These are phyloP conservation scores for Pestalotiopsis sp. DNA, from an alignment of 2,329 filamentous ascomycete genomes.

Conservation along the genomic window DNA sequence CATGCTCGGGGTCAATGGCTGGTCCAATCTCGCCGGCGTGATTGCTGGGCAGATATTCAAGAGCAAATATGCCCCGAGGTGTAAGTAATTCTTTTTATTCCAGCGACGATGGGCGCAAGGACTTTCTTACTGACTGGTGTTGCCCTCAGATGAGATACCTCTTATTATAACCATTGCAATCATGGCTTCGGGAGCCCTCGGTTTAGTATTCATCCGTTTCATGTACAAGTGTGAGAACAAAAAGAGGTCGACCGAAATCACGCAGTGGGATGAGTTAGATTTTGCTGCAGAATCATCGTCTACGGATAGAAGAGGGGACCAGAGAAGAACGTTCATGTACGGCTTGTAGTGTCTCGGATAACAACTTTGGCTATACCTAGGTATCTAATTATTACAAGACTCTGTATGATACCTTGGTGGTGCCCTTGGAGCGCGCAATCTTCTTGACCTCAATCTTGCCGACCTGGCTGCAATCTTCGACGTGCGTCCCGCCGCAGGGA, in stretches of 20 bases:
- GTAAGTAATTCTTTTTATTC: slow-evolving; percentile 2
- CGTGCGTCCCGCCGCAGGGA: too few species aligned
- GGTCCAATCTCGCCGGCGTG: slow-evolving; percentile 36
- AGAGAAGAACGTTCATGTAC: slow-evolving; percentile 1
- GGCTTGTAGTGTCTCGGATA: too few species aligned
- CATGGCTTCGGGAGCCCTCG: neutral
- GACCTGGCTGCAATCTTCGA: too few species aligned
- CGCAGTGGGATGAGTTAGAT: neutral
- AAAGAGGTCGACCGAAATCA: neutral
- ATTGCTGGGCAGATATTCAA: slow-evolving; percentile 27
- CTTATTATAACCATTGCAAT: neutral
- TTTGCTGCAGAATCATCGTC: neutral
- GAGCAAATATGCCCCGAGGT: slow-evolving; percentile 23
- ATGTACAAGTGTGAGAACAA: slow-evolving; percentile 2
- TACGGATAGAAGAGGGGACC: neutral
- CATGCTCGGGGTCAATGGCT: slow-evolving; percentile 56
- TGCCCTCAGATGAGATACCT: neutral
- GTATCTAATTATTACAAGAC: too few species aligned
- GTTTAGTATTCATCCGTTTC: neutral
- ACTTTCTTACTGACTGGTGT: neutral
- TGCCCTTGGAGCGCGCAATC: neutral
- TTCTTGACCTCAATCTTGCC: neutral
- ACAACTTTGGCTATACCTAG: too few species aligned
- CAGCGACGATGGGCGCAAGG: neutral
- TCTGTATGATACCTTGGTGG: too few species aligned